Evolutionary conservation across 495 filamentous ascomycete genomes (phyloP), one percentile per base, ranked within the genome.

Genomic region (Cudoniella acicularis): DNA sequence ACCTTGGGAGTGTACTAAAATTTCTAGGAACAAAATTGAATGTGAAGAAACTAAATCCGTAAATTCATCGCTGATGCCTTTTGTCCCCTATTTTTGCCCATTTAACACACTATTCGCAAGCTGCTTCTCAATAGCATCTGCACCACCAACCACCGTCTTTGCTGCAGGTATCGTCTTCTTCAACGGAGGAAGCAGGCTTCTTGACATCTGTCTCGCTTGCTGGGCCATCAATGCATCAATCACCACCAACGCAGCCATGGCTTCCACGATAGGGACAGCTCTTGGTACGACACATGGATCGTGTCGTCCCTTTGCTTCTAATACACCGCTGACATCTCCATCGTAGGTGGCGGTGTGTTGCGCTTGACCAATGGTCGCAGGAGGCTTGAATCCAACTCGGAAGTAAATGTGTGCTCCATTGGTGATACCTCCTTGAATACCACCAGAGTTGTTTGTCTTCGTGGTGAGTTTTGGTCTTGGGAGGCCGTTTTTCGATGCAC

Each of bases 351-450:
- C 86, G 2, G 95, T 98, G 20, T 76, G 75, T 75, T 98, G 94
- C 22, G 90, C 90, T 75, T 93, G 89, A 30, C 91, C 91, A 69
- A 98, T 98, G 9, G 94, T 98, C 9, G 94, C 94, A 8, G 94
- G 84, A 1, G 93, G 89, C 77, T 98, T 98, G 85, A 98, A 98
- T 13, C 82, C 94, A 23, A 97, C 84, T 47, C 87, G 86, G 83
- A 98, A 98, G 80, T 93, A 98, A 74, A 98, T 91, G 25, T 84
- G 87, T 20, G 91, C 90, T 51, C 95, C 94, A 72, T 98, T 98
- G 52, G 88, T 88, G 71, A 98, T 98, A 58, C 94, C 94, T 42
- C 94, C 94, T 75, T 98, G 94, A 64, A 98, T 90, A 64, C 94
- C 94, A 21, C 94, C 95, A 1, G 89, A 94, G 79, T 96, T 94